Evolutionary conservation across 352 stramenopile species (phyloP).

Genomic region (Phytophthora cactorum): DNA sequence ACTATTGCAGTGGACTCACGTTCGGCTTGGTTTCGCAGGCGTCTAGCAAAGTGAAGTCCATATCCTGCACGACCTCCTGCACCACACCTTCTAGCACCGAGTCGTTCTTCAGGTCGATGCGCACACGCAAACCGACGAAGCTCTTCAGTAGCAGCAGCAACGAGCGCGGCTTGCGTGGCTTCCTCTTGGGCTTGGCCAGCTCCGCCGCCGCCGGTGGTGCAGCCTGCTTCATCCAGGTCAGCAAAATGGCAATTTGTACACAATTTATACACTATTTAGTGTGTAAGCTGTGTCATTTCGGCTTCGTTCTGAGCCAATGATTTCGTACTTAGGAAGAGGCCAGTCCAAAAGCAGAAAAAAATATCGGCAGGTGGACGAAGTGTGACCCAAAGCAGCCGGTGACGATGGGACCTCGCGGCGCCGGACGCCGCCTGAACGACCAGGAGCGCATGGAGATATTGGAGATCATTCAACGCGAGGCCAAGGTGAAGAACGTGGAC

Average conservation of each 20-base stretch:
- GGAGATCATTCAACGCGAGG: slow-evolving; percentile 77
- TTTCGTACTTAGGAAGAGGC: slow-evolving; percentile 45
- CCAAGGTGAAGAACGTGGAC: slow-evolving; percentile 89
- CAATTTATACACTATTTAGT: slow-evolving; percentile 10
- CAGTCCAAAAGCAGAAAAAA: slow-evolving; percentile 8
- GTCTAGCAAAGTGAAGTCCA: slow-evolving; percentile 87
- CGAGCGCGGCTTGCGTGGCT: slow-evolving; percentile 54
- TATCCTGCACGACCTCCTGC: slow-evolving; percentile 85
- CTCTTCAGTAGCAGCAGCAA: slow-evolving; percentile 86
- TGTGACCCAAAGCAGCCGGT: not conserved
- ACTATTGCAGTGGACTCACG: slow-evolving; percentile 27
- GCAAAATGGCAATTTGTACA: slow-evolving; percentile 3
- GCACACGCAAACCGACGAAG: slow-evolving; percentile 79
- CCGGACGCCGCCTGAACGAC: slow-evolving; percentile 84
- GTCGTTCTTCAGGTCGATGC: slow-evolving; percentile 88
- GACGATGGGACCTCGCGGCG: slow-evolving; percentile 73
- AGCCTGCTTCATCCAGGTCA: slow-evolving; percentile 12
- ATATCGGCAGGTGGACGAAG: slow-evolving; percentile 10
- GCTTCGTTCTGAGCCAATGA: slow-evolving; percentile 25
- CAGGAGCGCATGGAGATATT: slow-evolving; percentile 92
- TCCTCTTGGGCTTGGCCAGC: slow-evolving; percentile 13
- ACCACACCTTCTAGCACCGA: slow-evolving; percentile 78
- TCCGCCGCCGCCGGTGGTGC: not conserved
- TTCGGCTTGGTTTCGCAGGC: slow-evolving; percentile 78
- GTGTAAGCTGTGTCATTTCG: not conserved